phyloP scores from a whole-genome alignment of 75 land plant species.

The Gnetum montanum region DNA sequence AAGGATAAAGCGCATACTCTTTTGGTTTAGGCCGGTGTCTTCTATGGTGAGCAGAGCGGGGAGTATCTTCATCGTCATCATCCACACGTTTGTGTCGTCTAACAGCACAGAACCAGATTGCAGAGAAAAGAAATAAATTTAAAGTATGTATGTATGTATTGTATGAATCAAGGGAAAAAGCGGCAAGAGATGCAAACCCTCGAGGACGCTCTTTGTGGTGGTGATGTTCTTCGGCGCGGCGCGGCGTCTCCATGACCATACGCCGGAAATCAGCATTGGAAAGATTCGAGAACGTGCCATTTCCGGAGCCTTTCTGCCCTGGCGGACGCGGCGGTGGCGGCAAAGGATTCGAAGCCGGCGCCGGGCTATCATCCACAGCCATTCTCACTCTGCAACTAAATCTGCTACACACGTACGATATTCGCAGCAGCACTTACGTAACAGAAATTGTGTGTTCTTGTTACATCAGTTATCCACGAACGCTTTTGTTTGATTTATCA shows the following conservation, averaged over 20 bases:
- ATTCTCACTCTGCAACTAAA: slow-evolving; percentile 2
- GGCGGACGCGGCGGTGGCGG: slow-evolving; percentile 44
- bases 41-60: too few relatives aligned
- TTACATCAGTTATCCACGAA: too few relatives aligned
- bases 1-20: slow-evolving; percentile 20
- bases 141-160: too few relatives aligned
- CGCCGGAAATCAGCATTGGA: slow-evolving; percentile 52
- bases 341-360: slow-evolving; percentile 27
- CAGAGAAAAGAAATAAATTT: background rate
- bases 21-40: slow-evolving; percentile 37
- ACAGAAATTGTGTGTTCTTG: too few relatives aligned
- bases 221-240: slow-evolving; percentile 35
- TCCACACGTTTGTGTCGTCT: slow-evolving; percentile 29
- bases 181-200: slow-evolving; percentile 15
- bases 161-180: background rate
- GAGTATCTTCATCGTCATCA: slow-evolving; percentile 28
- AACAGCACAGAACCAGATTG: slow-evolving; percentile 9
- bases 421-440: too few relatives aligned
- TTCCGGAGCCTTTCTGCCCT: background rate
- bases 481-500: too few relatives aligned
- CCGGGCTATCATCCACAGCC: slow-evolving; percentile 20
- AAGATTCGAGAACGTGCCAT: slow-evolving; percentile 19
- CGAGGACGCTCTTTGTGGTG: slow-evolving; percentile 27
- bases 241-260: slow-evolving; percentile 54
- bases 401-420: background rate